These are phyloP conservation scores for Xylariaceae sp. DNA, from an alignment of 2,329 filamentous ascomycete species.

Conservation along the genomic window DNA sequence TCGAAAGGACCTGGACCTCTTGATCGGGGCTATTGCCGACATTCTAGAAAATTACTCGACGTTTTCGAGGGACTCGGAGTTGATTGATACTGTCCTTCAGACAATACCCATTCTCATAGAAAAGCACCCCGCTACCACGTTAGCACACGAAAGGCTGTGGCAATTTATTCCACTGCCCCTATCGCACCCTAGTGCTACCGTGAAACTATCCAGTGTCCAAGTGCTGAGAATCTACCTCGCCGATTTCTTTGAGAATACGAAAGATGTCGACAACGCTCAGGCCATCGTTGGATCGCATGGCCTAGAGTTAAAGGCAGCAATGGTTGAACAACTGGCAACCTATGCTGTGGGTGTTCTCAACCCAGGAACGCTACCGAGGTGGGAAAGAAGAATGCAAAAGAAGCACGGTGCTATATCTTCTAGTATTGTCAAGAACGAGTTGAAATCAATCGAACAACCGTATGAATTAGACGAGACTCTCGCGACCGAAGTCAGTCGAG, in stretches of 20 bases:
- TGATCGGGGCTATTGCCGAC: slow-evolving; percentile 58
- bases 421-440: slow-evolving; percentile 9
- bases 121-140: slow-evolving; percentile 63
- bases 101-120: slow-evolving; percentile 69
- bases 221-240: slow-evolving; percentile 78
- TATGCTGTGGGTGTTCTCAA: slow-evolving; percentile 34
- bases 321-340: slow-evolving; percentile 61
- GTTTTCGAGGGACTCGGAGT: slow-evolving; percentile 64
- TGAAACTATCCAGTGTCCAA: slow-evolving; percentile 76
- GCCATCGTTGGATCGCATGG: slow-evolving; percentile 72
- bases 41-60: slow-evolving; percentile 59
- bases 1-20: slow-evolving; percentile 67
- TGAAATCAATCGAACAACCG: slow-evolving; percentile 2
- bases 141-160: slow-evolving; percentile 74
- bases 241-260: slow-evolving; percentile 71
- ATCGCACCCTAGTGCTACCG: slow-evolving; percentile 69
- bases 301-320: slow-evolving; percentile 64
- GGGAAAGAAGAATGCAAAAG: slow-evolving; percentile 34
- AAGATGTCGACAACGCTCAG: slow-evolving; percentile 54
- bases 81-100: slow-evolving; percentile 73
- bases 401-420: slow-evolving; percentile 8
- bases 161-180: slow-evolving; percentile 67
- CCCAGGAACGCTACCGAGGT: slow-evolving; percentile 44
- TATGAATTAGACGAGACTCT: slow-evolving; percentile 66
- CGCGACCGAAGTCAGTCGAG: slow-evolving; percentile 77